phyloP scores from a whole-genome alignment of 208 protist species.

The Trypanosoma boissoni region DNA sequence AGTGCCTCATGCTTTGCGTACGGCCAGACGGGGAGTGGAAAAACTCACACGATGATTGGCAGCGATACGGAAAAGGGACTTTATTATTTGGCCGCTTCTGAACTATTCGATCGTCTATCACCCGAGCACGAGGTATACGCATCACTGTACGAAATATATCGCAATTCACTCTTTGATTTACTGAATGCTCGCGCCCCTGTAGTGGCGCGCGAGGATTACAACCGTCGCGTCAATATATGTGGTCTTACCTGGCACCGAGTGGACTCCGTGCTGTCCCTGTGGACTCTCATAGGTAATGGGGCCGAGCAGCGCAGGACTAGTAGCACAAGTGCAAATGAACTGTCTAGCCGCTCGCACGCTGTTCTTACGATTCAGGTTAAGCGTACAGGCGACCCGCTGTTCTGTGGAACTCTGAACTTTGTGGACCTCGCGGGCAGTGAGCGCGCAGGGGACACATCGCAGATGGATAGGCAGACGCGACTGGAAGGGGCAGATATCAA shows the following conservation, averaged over 20 bases:
- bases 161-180: constrained; percentile 94
- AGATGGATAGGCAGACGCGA: constrained; percentile 88
- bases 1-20: constrained; percentile 95
- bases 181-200: constrained; percentile 87
- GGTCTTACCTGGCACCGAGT: constrained; percentile 86
- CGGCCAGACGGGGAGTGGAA: constrained; percentile 90
- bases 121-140: constrained; percentile 50
- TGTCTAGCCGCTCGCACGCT: constrained; percentile 87
- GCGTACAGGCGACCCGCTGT: constrained; percentile 48
- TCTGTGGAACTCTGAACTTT: constrained; percentile 83
- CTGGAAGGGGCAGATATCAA: constrained; percentile 94
- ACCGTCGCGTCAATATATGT: constrained; percentile 86
- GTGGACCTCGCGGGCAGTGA: constrained; percentile 98
- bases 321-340: constrained; percentile 89
- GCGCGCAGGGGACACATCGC: constrained; percentile 90
- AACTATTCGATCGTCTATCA: constrained; percentile 79
- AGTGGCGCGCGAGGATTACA: constrained; percentile 88
- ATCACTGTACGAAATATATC: constrained; percentile 96
- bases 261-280: constrained; percentile 46
- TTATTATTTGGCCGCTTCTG: constrained; percentile 87
- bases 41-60: constrained; percentile 64
- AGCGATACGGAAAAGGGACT: constrained; percentile 70
- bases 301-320: constrained; percentile 77
- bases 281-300: constrained; percentile 71
- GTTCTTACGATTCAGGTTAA: constrained; percentile 66